A percentile compares a stretch with the other conserved stretches of the same genome.
Conservation (phyloP, 805 yeast species). For the Starmerella ratchasimensis region DNA sequence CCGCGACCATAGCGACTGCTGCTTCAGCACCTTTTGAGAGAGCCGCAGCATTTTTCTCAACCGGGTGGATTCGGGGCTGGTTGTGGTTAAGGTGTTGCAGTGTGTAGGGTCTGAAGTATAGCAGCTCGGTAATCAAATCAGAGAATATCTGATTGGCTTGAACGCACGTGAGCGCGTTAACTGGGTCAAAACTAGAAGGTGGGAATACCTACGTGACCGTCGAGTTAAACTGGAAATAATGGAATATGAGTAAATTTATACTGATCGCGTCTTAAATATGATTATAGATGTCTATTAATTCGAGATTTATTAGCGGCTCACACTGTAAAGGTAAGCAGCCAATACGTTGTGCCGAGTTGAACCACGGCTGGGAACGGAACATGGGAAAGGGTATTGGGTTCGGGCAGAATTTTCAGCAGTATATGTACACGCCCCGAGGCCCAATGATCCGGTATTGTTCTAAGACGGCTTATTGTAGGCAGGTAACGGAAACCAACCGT, state of each 20-base stretch:
- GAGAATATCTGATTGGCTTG: conserved; percentile 3
- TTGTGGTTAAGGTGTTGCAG: not conserved
- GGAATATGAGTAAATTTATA: no score
- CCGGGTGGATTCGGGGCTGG: not conserved
- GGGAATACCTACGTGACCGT: not conserved
- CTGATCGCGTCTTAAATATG: no score
- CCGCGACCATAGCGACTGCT: conserved; percentile 9
- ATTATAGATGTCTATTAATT: no score
- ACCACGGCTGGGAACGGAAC: no score
- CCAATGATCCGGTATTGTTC: conserved; percentile 11
- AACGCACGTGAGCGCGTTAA: conserved; percentile 1
- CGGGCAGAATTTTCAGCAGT: no score
- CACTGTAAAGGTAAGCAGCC: no score
- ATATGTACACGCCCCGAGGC: not conserved
- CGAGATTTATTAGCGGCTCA: no score
- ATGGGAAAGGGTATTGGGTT: no score
- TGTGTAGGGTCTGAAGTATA: not conserved
- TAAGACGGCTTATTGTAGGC: conserved; percentile 22
- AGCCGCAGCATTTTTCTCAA: conserved; percentile 11
- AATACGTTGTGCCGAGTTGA: no score
- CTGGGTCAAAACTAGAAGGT: no score
- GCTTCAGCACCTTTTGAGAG: conserved; percentile 3
- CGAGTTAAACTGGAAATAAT: no score
- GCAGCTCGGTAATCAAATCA: conserved; percentile 6
- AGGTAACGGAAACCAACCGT: conserved; percentile 11